Evolutionary conservation across 345 rosid species (phyloP).

Genomic region (Eucalyptus cloeziana): DNA sequence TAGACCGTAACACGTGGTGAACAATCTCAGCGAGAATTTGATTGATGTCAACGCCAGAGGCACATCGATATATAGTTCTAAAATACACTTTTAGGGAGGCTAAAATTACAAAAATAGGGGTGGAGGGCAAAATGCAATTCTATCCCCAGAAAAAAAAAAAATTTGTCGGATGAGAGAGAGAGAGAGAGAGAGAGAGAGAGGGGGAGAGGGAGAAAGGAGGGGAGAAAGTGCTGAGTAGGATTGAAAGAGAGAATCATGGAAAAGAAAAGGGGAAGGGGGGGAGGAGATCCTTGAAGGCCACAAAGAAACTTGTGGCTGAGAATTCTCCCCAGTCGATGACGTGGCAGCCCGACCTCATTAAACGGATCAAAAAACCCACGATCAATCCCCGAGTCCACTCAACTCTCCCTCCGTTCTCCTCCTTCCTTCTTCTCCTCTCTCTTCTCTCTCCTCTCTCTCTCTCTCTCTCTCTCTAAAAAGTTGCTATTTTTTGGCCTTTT

Average conservation of each 20-base stretch:
- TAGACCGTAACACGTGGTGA: neutral
- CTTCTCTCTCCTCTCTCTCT: neutral
- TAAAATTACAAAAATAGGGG: neutral
- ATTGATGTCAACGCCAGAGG: neutral
- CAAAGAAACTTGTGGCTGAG: conserved; percentile 66
- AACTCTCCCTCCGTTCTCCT: neutral
- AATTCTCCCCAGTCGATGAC: conserved; percentile 26
- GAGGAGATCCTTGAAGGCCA: conserved; percentile 32
- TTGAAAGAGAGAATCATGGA: neutral
- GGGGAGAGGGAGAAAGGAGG: neutral
- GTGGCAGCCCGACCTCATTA: conserved; percentile 27
- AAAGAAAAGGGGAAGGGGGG: neutral
- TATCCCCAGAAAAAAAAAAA: neutral
- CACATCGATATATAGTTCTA: neutral
- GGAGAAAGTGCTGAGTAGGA: neutral
- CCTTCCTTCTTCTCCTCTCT: neutral
- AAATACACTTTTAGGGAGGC: neutral
- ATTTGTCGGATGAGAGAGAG: neutral
- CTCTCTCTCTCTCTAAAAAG: conserved; percentile 5
- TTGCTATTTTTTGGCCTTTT: conserved; percentile 3
- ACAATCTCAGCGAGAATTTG: neutral
- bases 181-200: neutral
- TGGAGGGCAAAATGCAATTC: neutral
- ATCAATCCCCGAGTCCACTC: neutral
- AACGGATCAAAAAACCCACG: conserved; percentile 32